Evolutionary conservation across 768 basidiomycete genomes (phyloP), one percentile per base, ranked within the genome.

Genomic region (Lactarius sp.): DNA sequence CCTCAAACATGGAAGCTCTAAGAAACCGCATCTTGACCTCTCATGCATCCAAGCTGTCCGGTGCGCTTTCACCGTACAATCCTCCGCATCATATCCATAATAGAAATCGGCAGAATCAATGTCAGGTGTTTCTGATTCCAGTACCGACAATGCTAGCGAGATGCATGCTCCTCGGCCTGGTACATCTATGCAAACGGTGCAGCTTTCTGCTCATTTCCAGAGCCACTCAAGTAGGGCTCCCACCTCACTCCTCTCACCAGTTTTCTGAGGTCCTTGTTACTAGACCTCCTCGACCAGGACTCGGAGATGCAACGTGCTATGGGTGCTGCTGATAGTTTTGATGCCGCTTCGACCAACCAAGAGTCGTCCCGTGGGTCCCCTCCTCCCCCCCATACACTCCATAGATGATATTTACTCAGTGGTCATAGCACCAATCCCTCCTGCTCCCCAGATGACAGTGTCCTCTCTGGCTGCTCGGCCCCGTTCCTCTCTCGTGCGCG

Each of bases 211-310:
- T 12, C 60, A 66, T 20, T 50, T 63, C 20, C 68, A 67, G 36
- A 64, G 62, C 36, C 52, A 59, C 14, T 68, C 68, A 37, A 67
- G 68, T 68, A 56, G 16, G 59, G 3, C 27, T 7, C 34, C 33
- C 20, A 20, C 39, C 20, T 16, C 12, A 14, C 33, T 22, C 33
- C 8, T 27, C 16, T 39, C 54, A 10, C 27, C 36, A 33, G 16
- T 27, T 49, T 18, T 12, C 53, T 56, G 3, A 59, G 52, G 5
- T 50, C 39, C 14, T 13, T 27, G 22, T 27, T 47, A 39, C 31
- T 52, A 68, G 68, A 68, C 56, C 68, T 68, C n/a, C 62, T 68
- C n/a, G 68, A 68, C 36, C 59, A 67, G 18, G 68, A 68, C 41
- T 67, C 68, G 0, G 66, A 67, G 42, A 68, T 68, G 68, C 62